These are phyloP conservation scores for Auriculariales sp. DNA, from an alignment of 768 basidiomycete species.

Conservation along the genomic window DNA sequence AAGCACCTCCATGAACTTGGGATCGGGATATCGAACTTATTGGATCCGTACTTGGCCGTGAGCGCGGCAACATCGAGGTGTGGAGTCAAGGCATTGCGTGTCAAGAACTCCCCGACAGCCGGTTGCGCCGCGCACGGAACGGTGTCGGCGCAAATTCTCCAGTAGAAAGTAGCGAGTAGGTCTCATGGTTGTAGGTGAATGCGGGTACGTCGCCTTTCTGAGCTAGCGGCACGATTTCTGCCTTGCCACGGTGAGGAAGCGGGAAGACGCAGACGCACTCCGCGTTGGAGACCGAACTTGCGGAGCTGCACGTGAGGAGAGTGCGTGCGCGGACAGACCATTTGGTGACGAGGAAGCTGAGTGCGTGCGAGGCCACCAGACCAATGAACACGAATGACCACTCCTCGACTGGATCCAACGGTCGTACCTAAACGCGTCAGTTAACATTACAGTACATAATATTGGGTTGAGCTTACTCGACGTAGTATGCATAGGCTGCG, in stretches of 20 bases:
- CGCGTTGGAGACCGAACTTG: conserved; percentile 50
- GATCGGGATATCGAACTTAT: conserved; percentile 94
- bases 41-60: conserved; percentile 66
- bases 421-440: conserved; percentile 82
- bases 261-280: conserved; percentile 74
- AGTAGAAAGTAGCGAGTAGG: conserved; percentile 50
- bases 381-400: conserved; percentile 92
- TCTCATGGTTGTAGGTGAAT: conserved; percentile 91
- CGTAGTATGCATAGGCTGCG: conserved; percentile 80
- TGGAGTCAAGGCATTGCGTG: conserved; percentile 23
- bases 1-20: conserved; percentile 82
- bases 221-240: conserved; percentile 69
- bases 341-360: conserved; percentile 81
- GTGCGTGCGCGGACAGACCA: conserved; percentile 77
- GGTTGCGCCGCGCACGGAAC: conserved; percentile 50
- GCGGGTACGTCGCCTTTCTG: conserved; percentile 51
- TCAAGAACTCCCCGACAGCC: background rate
- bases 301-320: conserved; percentile 66
- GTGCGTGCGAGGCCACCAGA: conserved; percentile 75
- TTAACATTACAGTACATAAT: too few species aligned
- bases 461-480: too few species aligned
- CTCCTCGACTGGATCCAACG: conserved; percentile 87
- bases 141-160: conserved; percentile 64
- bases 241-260: conserved; percentile 67
- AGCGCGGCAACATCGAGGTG: conserved; percentile 44